A percentile compares a stretch with the other conserved stretches of the same genome.
phyloP scores from a whole-genome alignment of 2,329 filamentous ascomycete genomes.

The Purpureocillium takamizusanense region DNA sequence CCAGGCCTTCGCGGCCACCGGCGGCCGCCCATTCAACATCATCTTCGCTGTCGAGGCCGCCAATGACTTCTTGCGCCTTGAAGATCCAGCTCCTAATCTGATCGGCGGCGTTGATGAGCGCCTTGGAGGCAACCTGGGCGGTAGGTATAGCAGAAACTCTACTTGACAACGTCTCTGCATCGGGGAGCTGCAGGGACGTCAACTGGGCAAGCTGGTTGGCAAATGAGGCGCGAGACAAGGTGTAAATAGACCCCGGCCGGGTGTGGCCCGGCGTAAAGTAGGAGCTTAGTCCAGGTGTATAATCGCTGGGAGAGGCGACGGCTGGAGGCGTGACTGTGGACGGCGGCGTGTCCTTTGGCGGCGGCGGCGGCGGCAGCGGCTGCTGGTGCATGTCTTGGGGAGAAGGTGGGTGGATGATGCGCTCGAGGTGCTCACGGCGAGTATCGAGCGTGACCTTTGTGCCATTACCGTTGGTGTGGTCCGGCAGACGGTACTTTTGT shows the following conservation, averaged over 20 bases:
- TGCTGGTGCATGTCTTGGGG: conserved; percentile 25
- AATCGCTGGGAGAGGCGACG: conserved; percentile 27
- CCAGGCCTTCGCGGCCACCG: conserved; percentile 73
- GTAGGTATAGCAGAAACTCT: conserved; percentile 80
- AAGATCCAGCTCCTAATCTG: conserved; percentile 92
- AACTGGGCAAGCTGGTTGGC: conserved; percentile 87
- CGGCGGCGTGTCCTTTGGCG: conserved; percentile 32
- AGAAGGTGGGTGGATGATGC: conserved; percentile 31
- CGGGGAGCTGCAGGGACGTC: conserved; percentile 80
- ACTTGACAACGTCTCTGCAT: conserved; percentile 72
- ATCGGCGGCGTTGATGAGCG: conserved; percentile 77
- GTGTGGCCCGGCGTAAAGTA: conserved; percentile 62
- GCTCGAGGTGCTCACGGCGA: conserved; percentile 48
- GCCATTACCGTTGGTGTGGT: conserved; percentile 60
- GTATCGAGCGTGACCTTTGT: conserved; percentile 52
- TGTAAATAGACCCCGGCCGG: conserved; percentile 82
- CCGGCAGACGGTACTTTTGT: conserved; percentile 65
- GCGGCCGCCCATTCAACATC: conserved; percentile 95
- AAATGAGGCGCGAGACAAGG: conserved; percentile 84
- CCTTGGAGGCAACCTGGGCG: conserved; percentile 72
- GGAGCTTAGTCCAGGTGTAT: conserved; percentile 40
- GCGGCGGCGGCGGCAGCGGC: conserved; percentile 31
- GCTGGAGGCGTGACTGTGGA: conserved; percentile 13
- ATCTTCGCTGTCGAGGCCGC: conserved; percentile 85
- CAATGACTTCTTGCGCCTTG: conserved; percentile 83